Evolutionary conservation across 108 stramenopile species (phyloP), one percentile per base, ranked within the genome.

Genomic region (Skeletonema menzelii): DNA sequence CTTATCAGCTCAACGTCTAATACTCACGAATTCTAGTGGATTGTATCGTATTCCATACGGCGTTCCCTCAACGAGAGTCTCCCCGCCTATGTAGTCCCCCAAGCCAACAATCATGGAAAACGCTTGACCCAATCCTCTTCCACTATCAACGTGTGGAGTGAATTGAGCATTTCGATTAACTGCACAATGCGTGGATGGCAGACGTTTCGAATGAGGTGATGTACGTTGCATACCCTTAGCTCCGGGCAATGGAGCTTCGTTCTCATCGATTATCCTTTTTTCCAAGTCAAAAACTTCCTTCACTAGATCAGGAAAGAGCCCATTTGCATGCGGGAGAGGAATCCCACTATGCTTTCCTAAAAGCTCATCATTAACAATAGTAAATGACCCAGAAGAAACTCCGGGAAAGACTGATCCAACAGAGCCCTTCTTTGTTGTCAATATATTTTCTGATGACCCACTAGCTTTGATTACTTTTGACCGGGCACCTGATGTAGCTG

Each of bases 91-190:
- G 75, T 91, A 98, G 59, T 95, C 85, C 7, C 97, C 97, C 5
- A 98, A 76, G 4, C 91, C 96, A 32, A 98, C 97, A 60, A 98
- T 96, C 73, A 94, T 85, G 34, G 89, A 88, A 10, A 82, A 40
- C 22, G 80, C 91, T 77, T 97, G 93, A 17, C 94, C 95, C 40
- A 71, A 73, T 3, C 97, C 97, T 28, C 84, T 62, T 4, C 97
- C 97, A 56, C 87, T 94, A 63, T 96, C 96, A 17, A 93, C 91
- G 75, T 98, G 97, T 17, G 97, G 97, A 24, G 78, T 87, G 59
- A 98, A 98, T 85, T 88, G 87, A 26, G 96, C 95, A 70, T 95
- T 90, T 47, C 96, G 67, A 71, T 97, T 98, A 27, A 98, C 80
- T 14, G 96, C 96, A 64, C 94, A 94, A 35, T 95, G 95, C 8